Evolutionary conservation across 2,329 filamentous ascomycete genomes (phyloP), one percentile per base, ranked within the genome.

Genomic region (Pseudohalonectria lignicola): DNA sequence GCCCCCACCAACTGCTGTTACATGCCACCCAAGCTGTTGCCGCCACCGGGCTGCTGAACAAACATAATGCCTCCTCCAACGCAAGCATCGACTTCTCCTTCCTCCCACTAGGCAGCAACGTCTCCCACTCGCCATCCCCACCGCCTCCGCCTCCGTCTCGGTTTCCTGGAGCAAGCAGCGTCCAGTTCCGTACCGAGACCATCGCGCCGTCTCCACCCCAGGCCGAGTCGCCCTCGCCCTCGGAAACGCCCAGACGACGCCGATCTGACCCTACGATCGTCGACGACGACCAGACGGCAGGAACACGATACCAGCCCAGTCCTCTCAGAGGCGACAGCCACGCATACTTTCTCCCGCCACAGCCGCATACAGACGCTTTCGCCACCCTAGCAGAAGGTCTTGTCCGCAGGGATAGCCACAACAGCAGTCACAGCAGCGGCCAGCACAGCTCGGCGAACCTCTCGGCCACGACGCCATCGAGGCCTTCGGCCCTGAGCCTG

Each of bases 141-240:
- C 6, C 16, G 15, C 16, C 16, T 12, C 19, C 31, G 7, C 17
- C 12, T 11, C 12, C 34, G 4, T 19, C 16, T 16, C 16, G 9
- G 5, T 4, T n/a, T 23, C 12, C n/a, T 28, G 25, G 26, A n/a
- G 17, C 20, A 31, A 40, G 39, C 42, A 41, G 49, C 9, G 21
- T 50, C 40, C 48, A 52, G 16, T 53, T 54, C 40, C 49, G 44
- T 18, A 47, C 52, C 16, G 45, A 50, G 26, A 53, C 54, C 28
- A 53, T 51, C 40, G 49, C 53, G 6, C 53, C 54, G 11, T 56
- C 53, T 11, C 51, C 55, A 11, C 52, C 51, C 11, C 43, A 41
- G 12, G 42, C 45, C 19, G 43, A 42, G 16, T 39, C 47, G 11
- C 41, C 48, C 45, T 12, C 30, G 36, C 43, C n/a, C 45, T 35